A percentile compares a stretch with the other conserved stretches of the same genome.
Evolutionary conservation across 140 eudicot species (phyloP).

Genomic region (Bidens hawaiensis): DNA sequence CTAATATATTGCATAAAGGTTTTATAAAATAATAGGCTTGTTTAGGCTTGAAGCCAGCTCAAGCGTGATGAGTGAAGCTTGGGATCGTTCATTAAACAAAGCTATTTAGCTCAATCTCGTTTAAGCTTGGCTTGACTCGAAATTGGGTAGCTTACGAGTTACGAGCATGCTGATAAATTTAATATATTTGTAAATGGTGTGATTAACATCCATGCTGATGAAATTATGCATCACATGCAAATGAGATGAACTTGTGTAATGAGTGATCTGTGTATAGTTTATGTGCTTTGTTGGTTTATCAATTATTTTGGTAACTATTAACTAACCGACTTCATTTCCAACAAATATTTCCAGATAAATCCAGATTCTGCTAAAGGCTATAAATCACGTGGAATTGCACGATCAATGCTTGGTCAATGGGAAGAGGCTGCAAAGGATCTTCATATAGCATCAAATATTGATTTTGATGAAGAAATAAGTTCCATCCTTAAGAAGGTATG

Average conservation of each 20-base stretch:
- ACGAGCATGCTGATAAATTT: too few species aligned
- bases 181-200: background rate
- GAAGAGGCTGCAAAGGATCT: conserved; percentile 98
- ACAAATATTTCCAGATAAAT: conserved; percentile 49
- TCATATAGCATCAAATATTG: conserved; percentile 90
- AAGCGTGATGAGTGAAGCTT: too few species aligned
- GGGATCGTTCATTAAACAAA: too few species aligned
- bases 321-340: background rate
- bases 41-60: too few species aligned
- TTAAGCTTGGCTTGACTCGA: too few species aligned
- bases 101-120: too few species aligned
- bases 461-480: conserved; percentile 89
- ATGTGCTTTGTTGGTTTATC: background rate
- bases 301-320: background rate
- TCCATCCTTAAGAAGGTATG: conserved; percentile 84
- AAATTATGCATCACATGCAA: background rate
- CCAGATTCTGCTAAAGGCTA: conserved; percentile 99
- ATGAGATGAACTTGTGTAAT: background rate
- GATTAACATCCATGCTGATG: conserved; percentile 10
- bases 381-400: conserved; percentile 92
- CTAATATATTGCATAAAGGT: too few species aligned
- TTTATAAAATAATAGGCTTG: too few species aligned
- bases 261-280: background rate
- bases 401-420: conserved; percentile 92
- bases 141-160: too few species aligned